These are phyloP conservation scores for Baffinella frigidus DNA, from an alignment of 208 protist genomes.

Conservation along the genomic window DNA sequence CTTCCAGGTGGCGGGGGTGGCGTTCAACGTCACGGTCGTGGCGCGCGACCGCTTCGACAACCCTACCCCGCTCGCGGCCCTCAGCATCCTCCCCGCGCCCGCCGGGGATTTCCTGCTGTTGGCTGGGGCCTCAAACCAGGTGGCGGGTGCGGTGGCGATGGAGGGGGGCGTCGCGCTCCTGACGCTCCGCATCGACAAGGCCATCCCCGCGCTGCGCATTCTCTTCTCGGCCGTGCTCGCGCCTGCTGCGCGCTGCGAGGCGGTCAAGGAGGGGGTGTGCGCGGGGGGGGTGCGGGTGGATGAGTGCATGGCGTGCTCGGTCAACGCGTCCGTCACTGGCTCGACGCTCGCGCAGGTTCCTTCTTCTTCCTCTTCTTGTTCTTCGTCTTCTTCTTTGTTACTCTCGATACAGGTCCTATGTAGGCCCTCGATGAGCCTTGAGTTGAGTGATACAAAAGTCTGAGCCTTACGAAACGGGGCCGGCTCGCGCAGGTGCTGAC, in stretches of 20 bases:
- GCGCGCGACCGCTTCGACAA: neutral
- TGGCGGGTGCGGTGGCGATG: neutral
- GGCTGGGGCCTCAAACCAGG: neutral
- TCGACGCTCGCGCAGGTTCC: too few species aligned
- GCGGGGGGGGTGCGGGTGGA: neutral
- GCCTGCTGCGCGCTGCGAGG: neutral
- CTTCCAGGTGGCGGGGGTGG: neutral
- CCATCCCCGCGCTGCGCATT: neutral
- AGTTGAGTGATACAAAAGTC: too few species aligned
- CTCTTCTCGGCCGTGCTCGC: neutral
- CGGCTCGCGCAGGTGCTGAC: too few species aligned
- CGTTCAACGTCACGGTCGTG: neutral
- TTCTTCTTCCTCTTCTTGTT: too few species aligned
- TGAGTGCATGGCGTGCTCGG: too few species aligned
- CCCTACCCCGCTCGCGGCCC: neutral
- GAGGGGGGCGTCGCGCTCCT: neutral
- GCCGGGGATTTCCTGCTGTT: neutral
- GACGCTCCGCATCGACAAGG: neutral
- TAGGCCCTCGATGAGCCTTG: too few species aligned
- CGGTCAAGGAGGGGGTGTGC: neutral
- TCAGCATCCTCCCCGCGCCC: neutral
- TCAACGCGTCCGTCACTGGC: too few species aligned
- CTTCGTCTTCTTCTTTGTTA: too few species aligned
- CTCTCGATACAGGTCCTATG: too few species aligned
- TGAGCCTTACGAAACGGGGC: too few species aligned